Evolutionary conservation across 78 protist species (phyloP).

Genomic region (Dictyostelium citrinum): DNA sequence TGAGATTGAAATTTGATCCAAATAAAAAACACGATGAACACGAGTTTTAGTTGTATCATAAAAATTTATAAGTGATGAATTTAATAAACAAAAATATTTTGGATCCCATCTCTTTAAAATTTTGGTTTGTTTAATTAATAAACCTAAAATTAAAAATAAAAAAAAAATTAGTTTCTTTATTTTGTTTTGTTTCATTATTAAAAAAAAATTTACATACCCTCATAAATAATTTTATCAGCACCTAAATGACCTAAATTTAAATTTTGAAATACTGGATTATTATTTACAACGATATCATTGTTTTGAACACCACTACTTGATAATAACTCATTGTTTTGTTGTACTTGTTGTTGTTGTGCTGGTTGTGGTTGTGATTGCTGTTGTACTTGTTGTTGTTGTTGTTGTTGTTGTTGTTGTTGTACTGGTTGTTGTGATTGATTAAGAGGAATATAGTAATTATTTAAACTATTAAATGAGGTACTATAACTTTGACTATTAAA

Average conservation of each 20-base stretch:
- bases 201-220: background rate
- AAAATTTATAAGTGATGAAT: slow-evolving; percentile 39
- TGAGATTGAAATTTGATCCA: slow-evolving; percentile 35
- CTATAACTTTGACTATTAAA: background rate
- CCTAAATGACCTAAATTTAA: slow-evolving; percentile 57
- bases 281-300: slow-evolving; percentile 25
- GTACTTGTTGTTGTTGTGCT: background rate
- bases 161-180: too few relatives aligned
- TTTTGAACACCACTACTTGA: slow-evolving; percentile 27
- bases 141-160: background rate
- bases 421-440: slow-evolving; percentile 18
- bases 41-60: slow-evolving; percentile 38
- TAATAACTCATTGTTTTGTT: slow-evolving; percentile 3
- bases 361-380: background rate
- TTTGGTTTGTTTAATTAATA: slow-evolving; percentile 57
- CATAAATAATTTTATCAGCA: slow-evolving; percentile 69
- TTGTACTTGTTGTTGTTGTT: background rate
- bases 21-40: slow-evolving; percentile 67
- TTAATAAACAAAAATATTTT: slow-evolving; percentile 31
- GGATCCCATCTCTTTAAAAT: slow-evolving; percentile 48
- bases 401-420: slow-evolving; percentile 16
- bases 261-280: slow-evolving; percentile 59
- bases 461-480: background rate
- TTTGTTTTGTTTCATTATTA: too few relatives aligned
- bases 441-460: background rate